These are phyloP conservation scores for Osmanthus fragrans DNA, from an alignment of 257 asterid species.

Conservation along the genomic window DNA sequence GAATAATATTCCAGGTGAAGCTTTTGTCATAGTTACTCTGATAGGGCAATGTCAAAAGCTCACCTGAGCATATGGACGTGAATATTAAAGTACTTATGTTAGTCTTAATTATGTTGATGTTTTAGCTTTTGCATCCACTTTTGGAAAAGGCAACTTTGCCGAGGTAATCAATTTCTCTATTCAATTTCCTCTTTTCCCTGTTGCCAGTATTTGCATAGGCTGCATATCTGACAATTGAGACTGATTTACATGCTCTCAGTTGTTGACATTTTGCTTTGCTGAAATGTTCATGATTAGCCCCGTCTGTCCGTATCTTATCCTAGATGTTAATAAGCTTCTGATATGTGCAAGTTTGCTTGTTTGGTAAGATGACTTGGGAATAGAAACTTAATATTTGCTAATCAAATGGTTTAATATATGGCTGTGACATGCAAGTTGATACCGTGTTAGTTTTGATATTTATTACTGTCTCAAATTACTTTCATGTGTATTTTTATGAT, in stretches of 20 bases:
- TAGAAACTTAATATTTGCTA: background rate
- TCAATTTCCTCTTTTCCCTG: constrained; percentile 69
- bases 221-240: background rate
- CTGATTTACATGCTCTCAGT: constrained; percentile 12
- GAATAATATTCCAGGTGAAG: constrained; percentile 27
- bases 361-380: background rate
- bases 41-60: constrained; percentile 23
- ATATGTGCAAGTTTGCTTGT: background rate
- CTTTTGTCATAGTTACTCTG: constrained; percentile 45
- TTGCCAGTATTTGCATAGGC: constrained; percentile 36
- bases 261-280: constrained; percentile 13
- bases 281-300: constrained; percentile 8
- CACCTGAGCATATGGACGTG: background rate
- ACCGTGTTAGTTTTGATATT: background rate
- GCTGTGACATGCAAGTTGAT: background rate
- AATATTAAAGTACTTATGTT: background rate
- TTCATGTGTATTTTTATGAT: background rate
- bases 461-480: background rate
- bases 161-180: constrained; percentile 43
- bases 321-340: background rate
- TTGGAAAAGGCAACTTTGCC: constrained; percentile 60
- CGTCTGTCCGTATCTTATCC: background rate
- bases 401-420: constrained; percentile 4
- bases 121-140: background rate
- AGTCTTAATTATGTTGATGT: background rate